These are phyloP conservation scores for Furcasterigmium sp. DNA, from an alignment of 2,329 filamentous ascomycete species.

Conservation along the genomic window DNA sequence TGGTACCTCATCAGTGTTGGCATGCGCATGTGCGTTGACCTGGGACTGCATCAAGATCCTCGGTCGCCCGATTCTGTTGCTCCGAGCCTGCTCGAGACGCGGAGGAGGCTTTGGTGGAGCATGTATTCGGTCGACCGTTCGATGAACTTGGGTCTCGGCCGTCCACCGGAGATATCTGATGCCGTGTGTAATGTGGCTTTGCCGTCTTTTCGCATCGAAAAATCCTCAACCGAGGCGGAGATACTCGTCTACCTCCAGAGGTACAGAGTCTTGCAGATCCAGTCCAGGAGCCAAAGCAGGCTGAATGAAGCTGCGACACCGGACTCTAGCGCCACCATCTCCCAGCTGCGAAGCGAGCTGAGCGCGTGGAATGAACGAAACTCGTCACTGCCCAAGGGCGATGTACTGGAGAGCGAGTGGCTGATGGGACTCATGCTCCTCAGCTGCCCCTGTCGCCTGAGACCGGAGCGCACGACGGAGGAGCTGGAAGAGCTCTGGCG, in stretches of 20 bases:
- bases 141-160: slow-evolving; percentile 15
- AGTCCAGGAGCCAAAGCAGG: slow-evolving; percentile 16
- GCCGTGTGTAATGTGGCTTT: slow-evolving; percentile 13
- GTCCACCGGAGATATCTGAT: slow-evolving; percentile 16
- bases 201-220: slow-evolving; percentile 16
- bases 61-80: slow-evolving; percentile 7
- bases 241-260: slow-evolving; percentile 17
- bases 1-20: slow-evolving; percentile 18
- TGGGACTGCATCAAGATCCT: slow-evolving; percentile 17
- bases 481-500: slow-evolving; percentile 15
- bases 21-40: slow-evolving; percentile 17
- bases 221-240: slow-evolving; percentile 11
- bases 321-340: neutral
- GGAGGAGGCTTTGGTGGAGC: slow-evolving; percentile 18
- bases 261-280: slow-evolving; percentile 15
- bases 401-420: slow-evolving; percentile 16
- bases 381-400: slow-evolving; percentile 11
- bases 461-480: slow-evolving; percentile 8
- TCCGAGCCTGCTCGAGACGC: slow-evolving; percentile 14
- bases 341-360: slow-evolving; percentile 6
- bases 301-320: slow-evolving; percentile 1
- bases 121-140: slow-evolving; percentile 20
- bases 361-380: slow-evolving; percentile 10
- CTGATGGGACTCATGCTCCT: slow-evolving; percentile 16
- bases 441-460: slow-evolving; percentile 12